Percentiles rank a stretch among this genome's conserved stretches.
Conservation (phyloP, 768 basidiomycete species). For the Cystobasidium ongulense region DNA sequence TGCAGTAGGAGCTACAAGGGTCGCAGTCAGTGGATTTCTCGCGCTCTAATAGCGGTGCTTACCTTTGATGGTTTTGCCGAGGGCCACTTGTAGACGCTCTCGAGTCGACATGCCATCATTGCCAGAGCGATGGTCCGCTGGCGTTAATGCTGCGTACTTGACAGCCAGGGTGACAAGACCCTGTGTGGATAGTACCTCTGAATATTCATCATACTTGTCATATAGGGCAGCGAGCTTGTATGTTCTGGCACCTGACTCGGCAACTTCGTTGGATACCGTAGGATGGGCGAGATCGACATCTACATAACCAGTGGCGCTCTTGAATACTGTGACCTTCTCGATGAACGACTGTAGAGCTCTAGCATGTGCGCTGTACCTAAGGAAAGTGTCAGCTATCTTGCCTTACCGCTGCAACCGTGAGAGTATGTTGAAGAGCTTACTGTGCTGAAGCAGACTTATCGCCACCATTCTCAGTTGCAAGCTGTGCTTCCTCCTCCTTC, state of each 20-base stretch:
- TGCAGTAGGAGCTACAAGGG: conserved; percentile 14
- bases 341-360: conserved; percentile 84
- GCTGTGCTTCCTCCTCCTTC: conserved; percentile 64
- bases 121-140: conserved; percentile 64
- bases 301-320: conserved; percentile 68
- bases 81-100: conserved; percentile 48
- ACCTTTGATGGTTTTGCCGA: conserved; percentile 28
- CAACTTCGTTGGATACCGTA: conserved; percentile 47
- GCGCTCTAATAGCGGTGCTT: not conserved
- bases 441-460: conserved; percentile 13
- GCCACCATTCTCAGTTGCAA: conserved; percentile 18
- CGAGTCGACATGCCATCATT: conserved; percentile 46
- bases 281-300: conserved; percentile 59
- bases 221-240: conserved; percentile 82
- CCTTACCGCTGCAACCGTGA: conserved; percentile 31
- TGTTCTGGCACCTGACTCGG: conserved; percentile 52
- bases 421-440: not conserved
- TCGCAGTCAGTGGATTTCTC: not conserved
- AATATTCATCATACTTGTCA: conserved; percentile 91
- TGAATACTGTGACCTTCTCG: conserved; percentile 93
- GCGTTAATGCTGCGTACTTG: conserved; percentile 68
- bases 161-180: conserved; percentile 78
- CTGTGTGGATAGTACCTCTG: conserved; percentile 79
- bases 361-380: conserved; percentile 65
- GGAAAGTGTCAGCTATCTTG: conserved; percentile 47